These are phyloP conservation scores for Vararia minispora DNA, from an alignment of 768 basidiomycete species.

Conservation along the genomic window DNA sequence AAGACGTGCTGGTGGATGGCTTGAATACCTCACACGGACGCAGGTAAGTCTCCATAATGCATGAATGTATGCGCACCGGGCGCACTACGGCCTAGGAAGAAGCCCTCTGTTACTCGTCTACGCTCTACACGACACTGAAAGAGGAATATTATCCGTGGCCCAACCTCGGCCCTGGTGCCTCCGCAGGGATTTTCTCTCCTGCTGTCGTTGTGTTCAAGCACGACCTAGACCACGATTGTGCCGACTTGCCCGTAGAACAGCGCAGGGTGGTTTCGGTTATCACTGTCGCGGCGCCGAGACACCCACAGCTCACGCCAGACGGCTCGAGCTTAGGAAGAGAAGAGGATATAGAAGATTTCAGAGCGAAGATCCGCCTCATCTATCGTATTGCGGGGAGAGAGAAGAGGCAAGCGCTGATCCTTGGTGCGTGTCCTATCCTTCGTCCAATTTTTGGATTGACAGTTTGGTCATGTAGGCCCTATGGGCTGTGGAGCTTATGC, in stretches of 20 bases:
- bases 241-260: conserved; percentile 22
- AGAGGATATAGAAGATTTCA: neutral
- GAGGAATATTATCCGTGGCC: conserved; percentile 34
- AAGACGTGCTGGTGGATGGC: conserved; percentile 24
- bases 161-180: conserved; percentile 29
- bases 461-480: too few species aligned
- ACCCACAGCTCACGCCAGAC: conserved; percentile 16
- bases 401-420: neutral
- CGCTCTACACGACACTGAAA: conserved; percentile 31
- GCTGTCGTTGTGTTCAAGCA: conserved; percentile 37
- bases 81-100: too few species aligned
- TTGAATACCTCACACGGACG: conserved; percentile 24
- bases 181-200: conserved; percentile 32
- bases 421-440: neutral
- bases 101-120: conserved; percentile 37
- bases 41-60: neutral
- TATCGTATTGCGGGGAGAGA: neutral
- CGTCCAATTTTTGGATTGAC: too few species aligned
- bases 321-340: neutral
- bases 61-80: neutral
- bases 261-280: conserved; percentile 31
- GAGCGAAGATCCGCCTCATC: neutral
- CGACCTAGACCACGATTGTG: conserved; percentile 32
- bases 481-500: neutral
- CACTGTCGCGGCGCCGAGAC: conserved; percentile 33